Percentiles rank a stretch among this genome's conserved stretches.
phyloP scores from a whole-genome alignment of 805 yeast species.

The Candida schatavii region DNA sequence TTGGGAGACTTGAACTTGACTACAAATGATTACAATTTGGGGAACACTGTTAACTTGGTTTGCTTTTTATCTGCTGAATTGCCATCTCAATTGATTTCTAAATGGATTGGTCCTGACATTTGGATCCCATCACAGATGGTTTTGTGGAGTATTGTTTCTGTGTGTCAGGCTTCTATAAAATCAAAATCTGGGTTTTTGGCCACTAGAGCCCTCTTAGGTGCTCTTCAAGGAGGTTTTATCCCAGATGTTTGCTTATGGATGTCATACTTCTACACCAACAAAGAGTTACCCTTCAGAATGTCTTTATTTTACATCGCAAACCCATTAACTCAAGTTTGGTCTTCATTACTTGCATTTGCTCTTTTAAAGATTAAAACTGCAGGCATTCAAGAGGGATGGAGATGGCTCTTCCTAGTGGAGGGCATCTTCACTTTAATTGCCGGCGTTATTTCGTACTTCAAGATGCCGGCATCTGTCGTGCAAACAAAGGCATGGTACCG shows the following conservation, averaged over 20 bases:
- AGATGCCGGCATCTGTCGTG: conserved; percentile 51
- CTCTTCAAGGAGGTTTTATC: conserved; percentile 68
- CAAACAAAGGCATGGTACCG: conserved; percentile 46
- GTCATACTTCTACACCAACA: conserved; percentile 60
- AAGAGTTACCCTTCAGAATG: conserved; percentile 56
- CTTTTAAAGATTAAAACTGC: conserved; percentile 11
- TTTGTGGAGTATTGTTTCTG: conserved; percentile 56
- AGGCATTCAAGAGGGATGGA: conserved; percentile 50
- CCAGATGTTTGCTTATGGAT: conserved; percentile 64
- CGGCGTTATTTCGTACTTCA: conserved; percentile 39
- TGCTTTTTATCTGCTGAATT: conserved; percentile 57
- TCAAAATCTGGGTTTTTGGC: conserved; percentile 42
- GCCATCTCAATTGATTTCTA: conserved; percentile 66
- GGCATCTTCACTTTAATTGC: conserved; percentile 51
- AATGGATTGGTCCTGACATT: conserved; percentile 58
- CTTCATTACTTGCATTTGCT: conserved; percentile 11
- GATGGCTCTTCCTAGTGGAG: conserved; percentile 58
- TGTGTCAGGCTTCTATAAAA: conserved; percentile 46
- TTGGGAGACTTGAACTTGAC: conserved; percentile 49
- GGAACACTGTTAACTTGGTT: conserved; percentile 52
- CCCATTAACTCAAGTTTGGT: conserved; percentile 27
- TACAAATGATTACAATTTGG: conserved; percentile 59
- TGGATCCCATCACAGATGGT: conserved; percentile 61
- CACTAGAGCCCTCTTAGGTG: conserved; percentile 52
- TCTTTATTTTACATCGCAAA: conserved; percentile 59